Base-by-base conservation (phyloP, 352 stramenopile genomes). In the Plasmopara viticola region DNA sequence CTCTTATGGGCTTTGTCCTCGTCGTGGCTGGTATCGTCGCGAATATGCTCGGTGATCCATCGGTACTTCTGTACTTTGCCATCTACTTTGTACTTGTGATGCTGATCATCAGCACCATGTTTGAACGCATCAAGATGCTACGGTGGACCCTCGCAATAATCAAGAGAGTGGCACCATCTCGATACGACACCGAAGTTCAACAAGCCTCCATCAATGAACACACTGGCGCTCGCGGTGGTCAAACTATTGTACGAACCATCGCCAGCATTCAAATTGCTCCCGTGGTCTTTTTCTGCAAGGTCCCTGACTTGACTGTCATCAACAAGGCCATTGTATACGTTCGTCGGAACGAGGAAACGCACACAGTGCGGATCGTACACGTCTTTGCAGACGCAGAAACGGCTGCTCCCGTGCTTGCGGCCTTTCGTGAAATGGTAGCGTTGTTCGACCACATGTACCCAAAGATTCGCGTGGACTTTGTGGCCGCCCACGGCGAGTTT, bases 301-400 rank as follows among this genome's bases (percentile, higher is more conserved):
- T 62, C 1, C 75, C 84, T 33, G 83, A 96, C 58, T 57, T 95
- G 9, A 84, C 88, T 54, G 70, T 89, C 44, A 51, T 96, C 44
- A 96, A 96, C 72, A 96, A 96, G 60, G 86, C 85, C 9, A 70
- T 96, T 30, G 66, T 95, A 5, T 96, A 96, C 55, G 86, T 96
- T 44, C 78, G 79, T 13, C 62, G 79, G 14, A 96, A 96, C 58
- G 76, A 87, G 18, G 78, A 94, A 58, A 95, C 85, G 5, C 70
- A 87, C 44, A 84, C 75, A 14, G 67, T 96, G 45, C 78, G 88
- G 44, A 72, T 96, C 41, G 83, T 95, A 31, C 86, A 96, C 63
- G 61, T 86, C 12, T 68, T 73, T 45, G 45, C 51, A 4, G 58
- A 76, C 31, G 55, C 71, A 10, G 55, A 62, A 9, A 44, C 49